phyloP scores from a whole-genome alignment of 257 asterid species.

The Capsicum baccatum region DNA sequence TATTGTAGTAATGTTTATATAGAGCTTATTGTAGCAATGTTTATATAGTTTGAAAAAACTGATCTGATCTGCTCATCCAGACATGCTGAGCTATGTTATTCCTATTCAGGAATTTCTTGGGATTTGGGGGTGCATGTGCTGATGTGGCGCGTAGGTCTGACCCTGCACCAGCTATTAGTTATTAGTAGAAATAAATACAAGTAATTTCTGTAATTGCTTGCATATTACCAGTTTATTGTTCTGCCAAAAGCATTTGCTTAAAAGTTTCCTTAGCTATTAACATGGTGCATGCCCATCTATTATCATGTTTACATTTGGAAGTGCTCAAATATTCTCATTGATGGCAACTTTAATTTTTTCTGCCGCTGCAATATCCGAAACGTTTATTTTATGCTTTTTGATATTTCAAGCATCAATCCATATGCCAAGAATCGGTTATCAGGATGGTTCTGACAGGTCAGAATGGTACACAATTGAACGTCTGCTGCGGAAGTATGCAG shows the following conservation, averaged over 20 bases:
- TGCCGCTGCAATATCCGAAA: slow-evolving; percentile 17
- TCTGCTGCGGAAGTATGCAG: slow-evolving; percentile 80
- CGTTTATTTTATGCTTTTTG: slow-evolving; percentile 18
- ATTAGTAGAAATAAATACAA: not conserved
- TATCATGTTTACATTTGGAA: slow-evolving; percentile 6
- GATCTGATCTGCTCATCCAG: slow-evolving; percentile 11
- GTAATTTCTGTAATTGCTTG: not conserved
- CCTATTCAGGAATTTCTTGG: slow-evolving; percentile 2
- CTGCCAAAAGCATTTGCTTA: not conserved
- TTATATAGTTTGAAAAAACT: slow-evolving; percentile 2
- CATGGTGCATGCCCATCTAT: not conserved
- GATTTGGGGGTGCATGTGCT: not conserved
- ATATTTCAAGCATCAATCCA: slow-evolving; percentile 76
- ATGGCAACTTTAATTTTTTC: not conserved
- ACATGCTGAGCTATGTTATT: slow-evolving; percentile 8
- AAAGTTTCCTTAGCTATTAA: not conserved
- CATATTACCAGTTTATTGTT: not conserved
- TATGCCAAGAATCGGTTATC: slow-evolving; percentile 93
- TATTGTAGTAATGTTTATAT: slow-evolving; percentile 17
- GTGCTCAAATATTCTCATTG: slow-evolving; percentile 19
- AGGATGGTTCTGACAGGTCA: slow-evolving; percentile 73
- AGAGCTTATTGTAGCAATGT: slow-evolving; percentile 7
- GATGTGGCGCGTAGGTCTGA: slow-evolving; percentile 5
- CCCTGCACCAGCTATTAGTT: not conserved
- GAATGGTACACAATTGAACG: slow-evolving; percentile 96